Conservation (phyloP, 1,139 yeast genomes). For the Magnusiomyces paraingens region DNA sequence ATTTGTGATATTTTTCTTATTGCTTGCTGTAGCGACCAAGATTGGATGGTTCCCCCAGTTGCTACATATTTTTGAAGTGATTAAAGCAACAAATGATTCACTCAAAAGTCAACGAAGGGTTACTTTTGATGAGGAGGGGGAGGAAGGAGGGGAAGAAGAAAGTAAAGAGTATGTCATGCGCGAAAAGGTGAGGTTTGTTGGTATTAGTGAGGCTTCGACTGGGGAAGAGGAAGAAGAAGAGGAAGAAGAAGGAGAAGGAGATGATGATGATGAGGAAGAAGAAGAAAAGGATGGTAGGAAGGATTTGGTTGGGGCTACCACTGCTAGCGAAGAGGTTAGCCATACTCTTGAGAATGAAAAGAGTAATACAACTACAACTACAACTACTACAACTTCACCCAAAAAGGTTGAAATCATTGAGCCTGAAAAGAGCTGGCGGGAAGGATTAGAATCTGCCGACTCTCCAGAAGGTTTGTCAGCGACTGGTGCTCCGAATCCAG, state of each 20-base stretch:
- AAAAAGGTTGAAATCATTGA: constrained; percentile 21
- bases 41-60: constrained; percentile 39
- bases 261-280: background rate
- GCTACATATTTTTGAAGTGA: constrained; percentile 20
- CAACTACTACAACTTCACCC: constrained; percentile 1
- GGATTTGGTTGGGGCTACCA: too few relatives aligned
- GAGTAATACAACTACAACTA: background rate
- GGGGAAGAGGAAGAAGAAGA: background rate
- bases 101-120: too few relatives aligned
- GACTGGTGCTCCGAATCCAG: too few relatives aligned
- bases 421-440: constrained; percentile 14
- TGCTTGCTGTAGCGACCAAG: constrained; percentile 35
- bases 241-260: background rate
- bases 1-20: constrained; percentile 34
- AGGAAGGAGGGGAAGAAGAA: constrained; percentile 4
- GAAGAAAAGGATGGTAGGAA: background rate
- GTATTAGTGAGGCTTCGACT: background rate
- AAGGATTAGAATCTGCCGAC: background rate
- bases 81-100: background rate
- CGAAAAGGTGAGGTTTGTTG: background rate
- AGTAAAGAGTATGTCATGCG: background rate
- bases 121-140: background rate
- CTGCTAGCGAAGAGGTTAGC: too few relatives aligned
- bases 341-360: background rate
- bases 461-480: background rate